Evolutionary conservation across 768 basidiomycete genomes (phyloP), one percentile per base, ranked within the genome.

Genomic region (Ramaria rubella): DNA sequence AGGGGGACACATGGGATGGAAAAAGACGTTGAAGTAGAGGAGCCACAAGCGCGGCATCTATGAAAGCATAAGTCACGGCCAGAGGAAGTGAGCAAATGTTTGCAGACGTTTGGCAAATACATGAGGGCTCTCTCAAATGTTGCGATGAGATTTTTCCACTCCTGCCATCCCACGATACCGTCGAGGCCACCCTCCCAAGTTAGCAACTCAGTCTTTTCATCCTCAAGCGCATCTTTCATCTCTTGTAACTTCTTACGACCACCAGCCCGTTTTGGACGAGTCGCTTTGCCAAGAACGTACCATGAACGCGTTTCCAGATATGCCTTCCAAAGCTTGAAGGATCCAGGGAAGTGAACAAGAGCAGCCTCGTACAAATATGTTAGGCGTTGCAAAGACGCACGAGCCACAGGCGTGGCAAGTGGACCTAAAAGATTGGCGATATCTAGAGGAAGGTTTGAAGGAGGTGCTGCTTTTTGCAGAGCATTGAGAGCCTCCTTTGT

Each of bases 301-400:
- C 79, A 77, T 78, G 89, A 85, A 48, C 96, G 81, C 72, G 86
- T 82, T 50, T 77, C 78, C 42, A 97, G 76, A 70, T 99, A 99
- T 0, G 90, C 81, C 67, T 92, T 94, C 96, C 96, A 98, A 52
- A 98, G 73, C 69, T 96, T 94, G 82, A 92, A 98, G 2, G 87
- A 90, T 11, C 80, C 82, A 1, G 94, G 87, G 65, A 97, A 96
- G 60, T 94, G 81, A 3, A 72, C 78, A 23, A 99, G 79, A 0
- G 95, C 95, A 19, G 90, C 77, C 71, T 99, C 96, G 67, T 96
- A 98, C n/a, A 96, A 79, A 69, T 90, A 94, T 2, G 87, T 87
- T 30, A 95, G 74, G 48, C 86, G 83, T 63, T 96, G 92, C 6
- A 98, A 74, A 26, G 85, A 84, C 43, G 83, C 77, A 60, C 94